A percentile compares a stretch with the other conserved stretches of the same genome.
phyloP scores from a whole-genome alignment of 2,329 filamentous ascomycete species.

The Aplosporella prunicola region DNA sequence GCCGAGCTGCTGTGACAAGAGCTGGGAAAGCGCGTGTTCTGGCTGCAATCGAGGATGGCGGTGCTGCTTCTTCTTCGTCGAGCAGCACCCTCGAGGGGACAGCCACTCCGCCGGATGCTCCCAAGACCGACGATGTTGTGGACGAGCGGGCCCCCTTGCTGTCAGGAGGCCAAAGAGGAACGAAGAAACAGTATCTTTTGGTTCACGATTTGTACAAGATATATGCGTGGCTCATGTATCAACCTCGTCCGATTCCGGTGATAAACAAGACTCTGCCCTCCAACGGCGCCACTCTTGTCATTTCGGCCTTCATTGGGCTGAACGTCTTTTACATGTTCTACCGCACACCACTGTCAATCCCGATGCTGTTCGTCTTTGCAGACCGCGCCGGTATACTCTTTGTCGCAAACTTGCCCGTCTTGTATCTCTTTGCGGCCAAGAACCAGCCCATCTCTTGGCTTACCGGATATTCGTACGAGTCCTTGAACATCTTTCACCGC shows the following conservation, averaged over 20 bases:
- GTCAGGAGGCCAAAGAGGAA: conserved; percentile 6
- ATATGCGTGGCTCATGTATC: conserved; percentile 41
- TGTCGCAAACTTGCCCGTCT: conserved; percentile 41
- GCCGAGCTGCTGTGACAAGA: not conserved
- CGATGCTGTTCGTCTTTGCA: conserved; percentile 48
- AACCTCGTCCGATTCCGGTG: conserved; percentile 48
- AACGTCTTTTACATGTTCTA: conserved; percentile 52
- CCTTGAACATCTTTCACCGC: conserved; percentile 56
- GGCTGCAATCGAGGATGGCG: conserved; percentile 2
- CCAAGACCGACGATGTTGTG: conserved; percentile 13
- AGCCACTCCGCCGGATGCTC: conserved; percentile 22
- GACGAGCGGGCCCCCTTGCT: conserved; percentile 29
- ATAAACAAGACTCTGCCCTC: conserved; percentile 49
- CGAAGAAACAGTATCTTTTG: conserved; percentile 1
- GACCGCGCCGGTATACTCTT: conserved; percentile 49
- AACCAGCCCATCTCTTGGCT: conserved; percentile 53
- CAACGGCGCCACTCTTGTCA: conserved; percentile 46
- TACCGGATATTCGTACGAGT: conserved; percentile 57
- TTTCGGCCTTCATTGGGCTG: conserved; percentile 43
- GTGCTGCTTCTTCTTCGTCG: conserved; percentile 27
- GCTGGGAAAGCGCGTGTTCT: not conserved
- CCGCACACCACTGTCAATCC: conserved; percentile 37
- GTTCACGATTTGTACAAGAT: conserved; percentile 19
- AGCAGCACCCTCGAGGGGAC: conserved; percentile 30
- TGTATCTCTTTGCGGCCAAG: conserved; percentile 58